phyloP scores from a whole-genome alignment of 2,329 filamentous ascomycete genomes.

The Coniella vitis region DNA sequence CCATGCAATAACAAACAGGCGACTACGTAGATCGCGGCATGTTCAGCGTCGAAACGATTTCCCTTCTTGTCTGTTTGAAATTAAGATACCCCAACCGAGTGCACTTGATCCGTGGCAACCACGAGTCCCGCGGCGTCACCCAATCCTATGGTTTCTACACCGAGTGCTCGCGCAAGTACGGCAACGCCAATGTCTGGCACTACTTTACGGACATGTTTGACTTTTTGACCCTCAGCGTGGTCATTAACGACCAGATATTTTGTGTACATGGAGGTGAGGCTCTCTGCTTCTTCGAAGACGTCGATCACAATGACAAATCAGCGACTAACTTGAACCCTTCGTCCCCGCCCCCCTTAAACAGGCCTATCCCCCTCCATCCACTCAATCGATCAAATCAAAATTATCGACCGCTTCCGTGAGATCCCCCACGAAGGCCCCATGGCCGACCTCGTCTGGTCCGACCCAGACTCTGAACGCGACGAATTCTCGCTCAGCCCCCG shows the following conservation, averaged over 20 bases:
- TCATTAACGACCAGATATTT: slow-evolving; percentile 98
- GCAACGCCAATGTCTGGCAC: slow-evolving; percentile 98
- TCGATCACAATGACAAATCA: too few relatives aligned
- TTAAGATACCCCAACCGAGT: slow-evolving; percentile 93
- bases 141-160: slow-evolving; percentile 99
- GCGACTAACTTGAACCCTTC: neutral
- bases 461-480: slow-evolving; percentile 93
- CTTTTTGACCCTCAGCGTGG: slow-evolving; percentile 90
- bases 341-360: slow-evolving; percentile 23
- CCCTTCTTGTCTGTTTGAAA: slow-evolving; percentile 93
- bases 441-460: slow-evolving; percentile 99
- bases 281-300: neutral
- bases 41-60: slow-evolving; percentile 98
- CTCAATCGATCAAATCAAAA: slow-evolving; percentile 98
- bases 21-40: slow-evolving; percentile 98
- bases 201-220: slow-evolving; percentile 99
- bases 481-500: slow-evolving; percentile 92
- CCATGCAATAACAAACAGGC: slow-evolving; percentile 57
- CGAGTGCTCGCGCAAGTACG: slow-evolving; percentile 95
- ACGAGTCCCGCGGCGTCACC: slow-evolving; percentile 94
- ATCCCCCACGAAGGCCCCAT: slow-evolving; percentile 98
- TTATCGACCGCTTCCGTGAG: slow-evolving; percentile 97
- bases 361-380: slow-evolving; percentile 86
- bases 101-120: slow-evolving; percentile 93
- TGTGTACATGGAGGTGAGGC: slow-evolving; percentile 82